Evolutionary conservation across 768 basidiomycete genomes (phyloP), one percentile per base, ranked within the genome.

Genomic region (Calocybe cyanea): DNA sequence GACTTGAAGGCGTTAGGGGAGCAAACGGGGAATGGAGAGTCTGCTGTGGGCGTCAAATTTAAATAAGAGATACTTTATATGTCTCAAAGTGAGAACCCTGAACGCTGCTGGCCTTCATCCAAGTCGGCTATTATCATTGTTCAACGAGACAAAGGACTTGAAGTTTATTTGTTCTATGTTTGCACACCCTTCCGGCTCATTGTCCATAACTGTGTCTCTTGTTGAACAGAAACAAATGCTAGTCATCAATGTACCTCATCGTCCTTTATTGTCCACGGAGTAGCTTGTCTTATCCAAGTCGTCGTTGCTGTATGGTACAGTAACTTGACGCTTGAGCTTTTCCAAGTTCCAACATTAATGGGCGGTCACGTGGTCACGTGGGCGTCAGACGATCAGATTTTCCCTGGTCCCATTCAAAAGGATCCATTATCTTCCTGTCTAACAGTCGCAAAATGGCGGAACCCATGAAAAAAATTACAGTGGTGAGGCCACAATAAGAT

Each of bases 381-480:
- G n/a, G n/a, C n/a, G n/a, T n/a, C n/a, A n/a, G n/a, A n/a, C n/a
- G n/a, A n/a, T n/a, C n/a, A n/a, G n/a, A n/a, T n/a, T n/a, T n/a
- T n/a, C n/a, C n/a, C n/a, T n/a, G n/a, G n/a, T n/a, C n/a, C n/a
- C n/a, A n/a, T n/a, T n/a, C n/a, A n/a, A n/a, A n/a, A n/a, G n/a
- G n/a, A n/a, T n/a, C n/a, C n/a, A n/a, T n/a, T n/a, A n/a, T n/a
- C n/a, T n/a, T n/a, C n/a, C n/a, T n/a, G n/a, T n/a, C n/a, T n/a
- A n/a, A n/a, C n/a, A n/a, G n/a, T n/a, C n/a, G n/a, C n/a, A 28
- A 11, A 57, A 70, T 72, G 70, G 55, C 69, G 15, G 69, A 70
- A 41, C 8, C 63, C 43, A 58, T 60, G 41, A 69, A 65, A 23
- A 76, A 75, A 58, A 67, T 76, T 30, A 69, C 64, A 47, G 60